Conservation (phyloP, 108 stramenopile genomes). For the Schizochytrium sp. region DNA sequence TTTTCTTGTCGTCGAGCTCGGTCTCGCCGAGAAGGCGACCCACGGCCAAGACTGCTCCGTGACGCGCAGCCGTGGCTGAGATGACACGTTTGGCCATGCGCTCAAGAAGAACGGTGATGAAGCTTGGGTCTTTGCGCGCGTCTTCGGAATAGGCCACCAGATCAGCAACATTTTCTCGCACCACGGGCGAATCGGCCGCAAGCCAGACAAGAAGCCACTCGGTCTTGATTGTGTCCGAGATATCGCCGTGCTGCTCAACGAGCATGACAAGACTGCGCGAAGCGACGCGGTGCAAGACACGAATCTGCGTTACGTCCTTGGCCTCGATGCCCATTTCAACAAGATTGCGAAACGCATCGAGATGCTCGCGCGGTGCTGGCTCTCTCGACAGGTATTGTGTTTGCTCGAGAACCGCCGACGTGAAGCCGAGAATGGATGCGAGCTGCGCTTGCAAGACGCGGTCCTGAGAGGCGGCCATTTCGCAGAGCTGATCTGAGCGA, state of each 20-base stretch:
- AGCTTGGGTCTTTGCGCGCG: neutral
- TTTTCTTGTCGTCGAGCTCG: neutral
- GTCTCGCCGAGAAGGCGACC: neutral
- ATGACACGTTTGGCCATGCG: neutral
- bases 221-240: neutral
- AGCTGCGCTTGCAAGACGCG: neutral
- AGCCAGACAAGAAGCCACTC: slow-evolving; percentile 9
- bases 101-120: neutral
- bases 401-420: neutral
- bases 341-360: neutral
- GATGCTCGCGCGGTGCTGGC: neutral
- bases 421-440: neutral
- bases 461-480: neutral
- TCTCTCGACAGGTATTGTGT: neutral
- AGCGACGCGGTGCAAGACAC: neutral
- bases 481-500: neutral
- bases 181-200: neutral
- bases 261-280: neutral
- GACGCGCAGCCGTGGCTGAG: neutral
- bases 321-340: neutral
- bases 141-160: neutral
- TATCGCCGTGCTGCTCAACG: neutral
- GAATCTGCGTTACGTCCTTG: neutral
- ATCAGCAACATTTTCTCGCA: neutral
- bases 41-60: neutral